phyloP scores from a whole-genome alignment of 139 green algal genomes.

The Ettlia oleoabundans region DNA sequence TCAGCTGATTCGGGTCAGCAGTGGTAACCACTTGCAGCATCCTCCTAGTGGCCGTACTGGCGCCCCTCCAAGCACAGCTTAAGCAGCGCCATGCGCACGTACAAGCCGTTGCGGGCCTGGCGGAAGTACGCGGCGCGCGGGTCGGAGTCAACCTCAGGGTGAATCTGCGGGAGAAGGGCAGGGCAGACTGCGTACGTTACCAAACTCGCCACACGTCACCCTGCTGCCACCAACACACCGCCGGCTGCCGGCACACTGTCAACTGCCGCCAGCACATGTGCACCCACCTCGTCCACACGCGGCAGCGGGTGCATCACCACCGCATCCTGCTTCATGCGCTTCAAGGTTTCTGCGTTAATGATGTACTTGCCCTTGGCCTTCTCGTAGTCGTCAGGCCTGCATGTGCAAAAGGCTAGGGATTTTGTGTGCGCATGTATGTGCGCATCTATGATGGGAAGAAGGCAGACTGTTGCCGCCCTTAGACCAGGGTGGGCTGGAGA shows the following conservation, averaged over 20 bases:
- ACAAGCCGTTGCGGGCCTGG: slow-evolving; percentile 97
- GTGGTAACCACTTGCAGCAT: no score
- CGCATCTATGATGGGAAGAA: no score
- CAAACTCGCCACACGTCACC: no score
- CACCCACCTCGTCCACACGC: slow-evolving; percentile 90
- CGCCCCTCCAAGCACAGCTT: slow-evolving; percentile 74
- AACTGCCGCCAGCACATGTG: background rate
- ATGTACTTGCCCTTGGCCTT: slow-evolving; percentile 93
- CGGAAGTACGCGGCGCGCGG: slow-evolving; percentile 97
- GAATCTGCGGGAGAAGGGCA: slow-evolving; percentile 73
- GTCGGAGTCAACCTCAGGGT: slow-evolving; percentile 90
- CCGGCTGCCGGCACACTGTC: background rate
- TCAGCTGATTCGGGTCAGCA: no score
- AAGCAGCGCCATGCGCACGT: slow-evolving; percentile 97
- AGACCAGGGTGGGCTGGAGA: no score
- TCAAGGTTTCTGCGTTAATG: slow-evolving; percentile 88
- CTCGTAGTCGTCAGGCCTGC: slow-evolving; percentile 78
- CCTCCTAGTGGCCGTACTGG: no score
- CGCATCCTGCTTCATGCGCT: slow-evolving; percentile 73
- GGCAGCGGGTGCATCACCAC: slow-evolving; percentile 98
- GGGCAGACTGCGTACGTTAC: background rate
- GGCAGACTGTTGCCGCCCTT: no score
- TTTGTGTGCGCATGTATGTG: no score
- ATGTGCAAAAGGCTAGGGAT: no score
- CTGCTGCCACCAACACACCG: background rate